A percentile compares a stretch with the other conserved stretches of the same genome.
Evolutionary conservation across 2,329 filamentous ascomycete genomes (phyloP).

Genomic region (Thyridium curvatum): DNA sequence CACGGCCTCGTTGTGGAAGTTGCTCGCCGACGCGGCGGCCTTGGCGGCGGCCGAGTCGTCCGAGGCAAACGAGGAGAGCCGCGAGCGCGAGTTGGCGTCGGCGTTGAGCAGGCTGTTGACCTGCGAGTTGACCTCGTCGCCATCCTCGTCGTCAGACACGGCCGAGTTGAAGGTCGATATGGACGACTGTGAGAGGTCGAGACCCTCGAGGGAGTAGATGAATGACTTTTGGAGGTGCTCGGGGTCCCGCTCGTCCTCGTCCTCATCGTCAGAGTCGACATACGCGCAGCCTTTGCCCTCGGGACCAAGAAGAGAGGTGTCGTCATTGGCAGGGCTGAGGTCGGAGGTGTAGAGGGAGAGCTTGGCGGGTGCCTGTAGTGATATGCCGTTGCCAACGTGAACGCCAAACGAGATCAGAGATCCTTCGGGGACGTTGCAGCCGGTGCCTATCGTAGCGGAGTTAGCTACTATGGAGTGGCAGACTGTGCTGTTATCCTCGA

Average conservation of each 20-base stretch:
- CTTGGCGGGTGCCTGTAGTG: conserved; percentile 27
- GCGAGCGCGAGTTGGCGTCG: conserved; percentile 59
- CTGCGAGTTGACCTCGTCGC: conserved; percentile 51
- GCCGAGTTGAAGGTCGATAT: conserved; percentile 59
- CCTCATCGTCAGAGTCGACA: conserved; percentile 42
- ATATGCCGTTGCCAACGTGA: conserved; percentile 56
- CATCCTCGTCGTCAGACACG: conserved; percentile 58
- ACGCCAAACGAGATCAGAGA: conserved; percentile 77
- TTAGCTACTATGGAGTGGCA: conserved; percentile 71
- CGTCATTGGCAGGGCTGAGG: conserved; percentile 29
- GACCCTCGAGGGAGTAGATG: conserved; percentile 45
- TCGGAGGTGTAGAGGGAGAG: conserved; percentile 30
- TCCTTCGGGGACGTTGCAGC: conserved; percentile 63
- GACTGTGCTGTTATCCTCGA: conserved; percentile 70
- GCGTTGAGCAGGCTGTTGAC: conserved; percentile 26
- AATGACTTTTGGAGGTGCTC: conserved; percentile 47
- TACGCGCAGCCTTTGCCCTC: conserved; percentile 45
- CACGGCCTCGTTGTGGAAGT: conserved; percentile 85
- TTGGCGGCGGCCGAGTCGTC: conserved; percentile 58
- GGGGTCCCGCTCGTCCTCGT: conserved; percentile 35
- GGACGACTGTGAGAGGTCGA: conserved; percentile 48
- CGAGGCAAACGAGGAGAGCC: conserved; percentile 67
- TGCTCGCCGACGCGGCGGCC: conserved; percentile 31
- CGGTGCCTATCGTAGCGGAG: conserved; percentile 63
- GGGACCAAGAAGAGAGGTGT: conserved; percentile 40